Evolutionary conservation across 257 asterid genomes (phyloP).

Genomic region (Lycium barbarum): DNA sequence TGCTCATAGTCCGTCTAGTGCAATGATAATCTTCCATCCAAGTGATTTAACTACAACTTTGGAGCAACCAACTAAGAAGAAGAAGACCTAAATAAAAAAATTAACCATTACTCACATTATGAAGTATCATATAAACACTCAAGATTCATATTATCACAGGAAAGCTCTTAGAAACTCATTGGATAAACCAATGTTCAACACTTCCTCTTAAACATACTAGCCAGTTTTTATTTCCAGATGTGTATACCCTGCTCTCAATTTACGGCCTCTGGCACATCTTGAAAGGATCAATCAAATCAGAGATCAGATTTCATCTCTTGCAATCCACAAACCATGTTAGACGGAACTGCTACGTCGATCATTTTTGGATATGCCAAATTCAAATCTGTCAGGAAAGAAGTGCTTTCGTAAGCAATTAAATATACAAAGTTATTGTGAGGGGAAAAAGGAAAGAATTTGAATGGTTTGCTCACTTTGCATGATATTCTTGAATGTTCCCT

Average conservation of each 20-base stretch:
- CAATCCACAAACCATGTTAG: constrained; percentile 89
- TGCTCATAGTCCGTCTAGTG: too few species aligned
- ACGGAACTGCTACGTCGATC: constrained; percentile 92
- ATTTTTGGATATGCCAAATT: constrained; percentile 92
- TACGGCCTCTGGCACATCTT: not conserved
- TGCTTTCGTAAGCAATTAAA: not conserved
- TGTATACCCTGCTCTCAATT: not conserved
- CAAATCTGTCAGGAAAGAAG: constrained; percentile 53
- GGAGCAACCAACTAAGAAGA: constrained; percentile 16
- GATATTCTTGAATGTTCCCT: constrained; percentile 84
- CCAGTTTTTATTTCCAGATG: not conserved
- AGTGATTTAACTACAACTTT: not conserved
- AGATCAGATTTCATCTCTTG: constrained; percentile 55
- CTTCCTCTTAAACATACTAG: not conserved
- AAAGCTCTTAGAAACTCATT: not conserved
- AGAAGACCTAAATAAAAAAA: not conserved
- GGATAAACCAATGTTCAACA: not conserved
- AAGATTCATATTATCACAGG: not conserved
- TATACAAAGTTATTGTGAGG: not conserved
- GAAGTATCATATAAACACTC: not conserved
- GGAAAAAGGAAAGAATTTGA: not conserved
- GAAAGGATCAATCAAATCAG: not conserved
- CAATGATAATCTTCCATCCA: not conserved
- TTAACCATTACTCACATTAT: not conserved
- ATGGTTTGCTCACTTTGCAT: constrained; percentile 78